phyloP scores from a whole-genome alignment of 1,284 basidiomycete genomes.

The Lentinus polychrous region DNA sequence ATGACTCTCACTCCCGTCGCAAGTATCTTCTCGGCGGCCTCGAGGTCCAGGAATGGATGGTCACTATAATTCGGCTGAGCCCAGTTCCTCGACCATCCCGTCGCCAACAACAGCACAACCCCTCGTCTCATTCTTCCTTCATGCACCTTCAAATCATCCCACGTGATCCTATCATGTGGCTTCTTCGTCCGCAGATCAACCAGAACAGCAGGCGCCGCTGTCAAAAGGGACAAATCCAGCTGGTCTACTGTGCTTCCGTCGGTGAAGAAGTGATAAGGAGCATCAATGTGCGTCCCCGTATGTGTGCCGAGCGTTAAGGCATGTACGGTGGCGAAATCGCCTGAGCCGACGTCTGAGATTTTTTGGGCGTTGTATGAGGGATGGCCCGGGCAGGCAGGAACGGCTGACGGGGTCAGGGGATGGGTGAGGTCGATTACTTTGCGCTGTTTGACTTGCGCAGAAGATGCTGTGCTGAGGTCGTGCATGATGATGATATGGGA shows the following conservation, averaged over 20 bases:
- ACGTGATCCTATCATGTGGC: slow-evolving; percentile 41
- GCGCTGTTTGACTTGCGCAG: background rate
- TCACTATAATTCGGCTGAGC: slow-evolving; percentile 41
- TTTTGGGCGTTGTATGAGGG: slow-evolving; percentile 33
- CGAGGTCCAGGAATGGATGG: slow-evolving; percentile 54
- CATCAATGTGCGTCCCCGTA: slow-evolving; percentile 67
- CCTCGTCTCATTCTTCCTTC: slow-evolving; percentile 20
- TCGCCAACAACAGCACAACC: slow-evolving; percentile 23
- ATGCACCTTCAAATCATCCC: slow-evolving; percentile 38
- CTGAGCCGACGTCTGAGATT: slow-evolving; percentile 17
- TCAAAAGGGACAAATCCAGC: slow-evolving; percentile 35
- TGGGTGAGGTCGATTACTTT: slow-evolving; percentile 48
- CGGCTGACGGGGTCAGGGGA: slow-evolving; percentile 31
- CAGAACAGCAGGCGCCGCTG: slow-evolving; percentile 34
- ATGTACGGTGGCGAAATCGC: slow-evolving; percentile 44
- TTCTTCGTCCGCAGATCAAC: slow-evolving; percentile 38
- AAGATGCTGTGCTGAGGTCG: background rate
- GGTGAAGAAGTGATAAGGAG: slow-evolving; percentile 61
- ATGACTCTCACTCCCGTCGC: slow-evolving; percentile 46
- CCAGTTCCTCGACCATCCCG: slow-evolving; percentile 37
- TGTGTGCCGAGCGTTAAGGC: slow-evolving; percentile 48
- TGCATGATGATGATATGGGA: background rate
- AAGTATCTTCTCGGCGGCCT: slow-evolving; percentile 43
- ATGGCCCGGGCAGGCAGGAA: slow-evolving; percentile 51
- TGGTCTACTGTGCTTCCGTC: slow-evolving; percentile 49